Evolutionary conservation across 441 rosid species (phyloP), one percentile per base, ranked within the genome.

Genomic region (Lagerstroemia fauriei): DNA sequence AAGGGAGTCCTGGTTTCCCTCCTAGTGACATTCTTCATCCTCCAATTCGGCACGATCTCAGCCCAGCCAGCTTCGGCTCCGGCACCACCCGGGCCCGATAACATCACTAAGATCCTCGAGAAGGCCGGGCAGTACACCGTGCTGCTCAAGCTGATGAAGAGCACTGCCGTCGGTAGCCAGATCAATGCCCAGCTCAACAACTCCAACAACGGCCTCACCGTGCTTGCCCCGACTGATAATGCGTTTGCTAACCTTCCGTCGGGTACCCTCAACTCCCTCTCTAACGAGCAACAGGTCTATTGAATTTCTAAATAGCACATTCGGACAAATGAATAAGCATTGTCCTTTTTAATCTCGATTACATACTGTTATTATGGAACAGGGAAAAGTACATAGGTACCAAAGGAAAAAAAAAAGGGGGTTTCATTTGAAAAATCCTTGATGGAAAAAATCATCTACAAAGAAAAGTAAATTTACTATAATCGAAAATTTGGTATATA

Each of bases 51-150:
- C 83, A 77, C 85, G 85, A 81, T 82, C 47, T 47, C 77, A 47
- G 90, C 95, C 38, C 95, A 92, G 84, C 86, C 85, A 27, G 85
- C 84, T 0, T 78, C 73, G 29, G 85, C 82, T 46, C 85, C 85
- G 0, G 74, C 56, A 1, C 76, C 76, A 16, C 11, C 76, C 16
- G 76, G 76, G 4, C 83, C 83, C 9, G 56, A 73, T 0, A 77
- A 76, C 76, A 70, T 76, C 80, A 70, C 75, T 70, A 77, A 82
- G 53, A 66, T 82, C 70, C 84, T 82, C 31, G 68, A 76, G 32
- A 72, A 82, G 4, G 80, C 84, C 16, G 80, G 84, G 27, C 56
- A 51, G 59, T 82, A 68, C 76, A 32, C 68, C 22, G 75, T 34
- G 12, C 57, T 76, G 27, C 80, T 82, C 71, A 57, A 73, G 75